Conservation (phyloP, 345 rosid species). For the Microthlaspi erraticum region DNA sequence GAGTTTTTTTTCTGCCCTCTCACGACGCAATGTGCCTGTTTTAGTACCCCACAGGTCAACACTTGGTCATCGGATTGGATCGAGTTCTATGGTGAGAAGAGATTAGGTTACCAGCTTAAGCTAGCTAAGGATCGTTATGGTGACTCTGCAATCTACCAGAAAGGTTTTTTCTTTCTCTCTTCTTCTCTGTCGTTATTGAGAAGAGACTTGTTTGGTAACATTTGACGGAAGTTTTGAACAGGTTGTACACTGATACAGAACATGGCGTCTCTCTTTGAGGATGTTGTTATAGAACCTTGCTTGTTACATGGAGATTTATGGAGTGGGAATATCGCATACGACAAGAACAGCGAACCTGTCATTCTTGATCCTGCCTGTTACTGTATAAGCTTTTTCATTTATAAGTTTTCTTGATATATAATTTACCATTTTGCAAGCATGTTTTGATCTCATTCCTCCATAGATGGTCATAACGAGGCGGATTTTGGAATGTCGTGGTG, state of each 20-base stretch:
- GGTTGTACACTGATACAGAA: slow-evolving; percentile 75
- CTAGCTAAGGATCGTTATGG: slow-evolving; percentile 71
- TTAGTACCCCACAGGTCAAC: slow-evolving; percentile 85
- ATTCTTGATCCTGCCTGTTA: slow-evolving; percentile 98
- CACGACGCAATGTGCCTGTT: not conserved
- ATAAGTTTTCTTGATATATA: not conserved
- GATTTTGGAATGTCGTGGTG: slow-evolving; percentile 99
- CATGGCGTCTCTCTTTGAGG: slow-evolving; percentile 78
- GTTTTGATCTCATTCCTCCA: slow-evolving; percentile 7
- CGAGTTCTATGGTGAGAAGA: slow-evolving; percentile 80
- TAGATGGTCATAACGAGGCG: slow-evolving; percentile 94
- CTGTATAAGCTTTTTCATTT: slow-evolving; percentile 53
- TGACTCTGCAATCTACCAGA: slow-evolving; percentile 72
- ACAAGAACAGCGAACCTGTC: slow-evolving; percentile 80
- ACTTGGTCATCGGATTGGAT: slow-evolving; percentile 90
- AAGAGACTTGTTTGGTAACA: not conserved
- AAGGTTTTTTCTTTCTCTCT: slow-evolving; percentile 55
- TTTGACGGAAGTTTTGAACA: slow-evolving; percentile 38
- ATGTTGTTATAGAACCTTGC: slow-evolving; percentile 70
- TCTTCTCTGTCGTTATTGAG: slow-evolving; percentile 1
- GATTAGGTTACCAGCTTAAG: slow-evolving; percentile 87
- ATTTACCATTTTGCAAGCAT: not conserved
- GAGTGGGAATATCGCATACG: slow-evolving; percentile 92
- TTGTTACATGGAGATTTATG: slow-evolving; percentile 96
- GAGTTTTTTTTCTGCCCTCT: slow-evolving; percentile 6